These are phyloP conservation scores for Mytilinidion resinicola DNA, from an alignment of 495 filamentous ascomycete species.

Conservation along the genomic window DNA sequence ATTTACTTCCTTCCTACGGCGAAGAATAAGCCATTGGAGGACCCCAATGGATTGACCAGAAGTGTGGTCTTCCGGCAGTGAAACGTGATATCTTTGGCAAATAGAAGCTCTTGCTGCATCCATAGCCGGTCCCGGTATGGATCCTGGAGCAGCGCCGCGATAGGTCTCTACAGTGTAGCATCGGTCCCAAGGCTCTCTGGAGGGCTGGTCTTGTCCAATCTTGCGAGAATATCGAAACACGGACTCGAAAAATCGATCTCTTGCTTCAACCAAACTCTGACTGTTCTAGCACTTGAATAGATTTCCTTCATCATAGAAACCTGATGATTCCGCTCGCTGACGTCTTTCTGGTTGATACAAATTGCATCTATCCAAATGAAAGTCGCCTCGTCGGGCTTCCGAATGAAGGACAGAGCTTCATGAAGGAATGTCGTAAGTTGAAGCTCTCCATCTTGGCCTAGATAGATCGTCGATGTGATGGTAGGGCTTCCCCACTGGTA, in stretches of 20 bases:
- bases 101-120: background rate
- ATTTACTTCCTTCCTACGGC: background rate
- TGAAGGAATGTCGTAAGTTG: background rate
- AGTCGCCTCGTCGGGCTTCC: background rate
- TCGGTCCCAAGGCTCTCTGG: background rate
- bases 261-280: background rate
- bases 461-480: background rate
- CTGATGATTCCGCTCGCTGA: background rate
- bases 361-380: conserved; percentile 2
- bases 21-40: background rate
- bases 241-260: background rate
- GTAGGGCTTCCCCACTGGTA: background rate
- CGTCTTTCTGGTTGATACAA: background rate
- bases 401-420: background rate
- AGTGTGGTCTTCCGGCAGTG: background rate
- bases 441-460: background rate
- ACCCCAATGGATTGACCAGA: background rate
- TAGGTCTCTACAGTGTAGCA: background rate
- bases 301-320: conserved; percentile 1
- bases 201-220: background rate
- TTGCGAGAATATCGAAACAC: background rate
- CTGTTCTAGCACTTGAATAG: background rate
- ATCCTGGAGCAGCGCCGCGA: background rate
- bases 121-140: background rate
- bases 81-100: background rate